Conservation (phyloP, 768 basidiomycete species). For the Lyophyllum shimeji region DNA sequence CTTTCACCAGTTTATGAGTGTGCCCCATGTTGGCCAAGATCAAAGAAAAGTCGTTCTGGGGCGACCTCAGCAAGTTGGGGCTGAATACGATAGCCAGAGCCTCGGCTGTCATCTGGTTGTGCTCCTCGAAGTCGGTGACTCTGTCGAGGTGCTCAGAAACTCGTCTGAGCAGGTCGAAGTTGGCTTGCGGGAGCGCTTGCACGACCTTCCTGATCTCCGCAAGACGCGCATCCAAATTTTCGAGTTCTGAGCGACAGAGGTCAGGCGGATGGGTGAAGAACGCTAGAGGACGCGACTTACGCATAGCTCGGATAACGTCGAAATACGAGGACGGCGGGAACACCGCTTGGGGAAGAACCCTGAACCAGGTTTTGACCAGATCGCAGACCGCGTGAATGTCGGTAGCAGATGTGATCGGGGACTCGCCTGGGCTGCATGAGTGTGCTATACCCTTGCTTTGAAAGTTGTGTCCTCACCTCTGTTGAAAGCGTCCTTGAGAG, state of each 20-base stretch:
- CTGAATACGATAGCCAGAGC: slow-evolving; percentile 85
- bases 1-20: slow-evolving; percentile 73
- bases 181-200: slow-evolving; percentile 64
- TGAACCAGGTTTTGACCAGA: slow-evolving; percentile 84
- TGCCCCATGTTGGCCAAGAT: slow-evolving; percentile 81
- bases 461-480: slow-evolving; percentile 40
- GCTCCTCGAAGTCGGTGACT: slow-evolving; percentile 86
- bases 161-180: slow-evolving; percentile 79
- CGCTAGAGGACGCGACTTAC: slow-evolving; percentile 42
- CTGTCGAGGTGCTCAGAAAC: slow-evolving; percentile 87
- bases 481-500: slow-evolving; percentile 75
- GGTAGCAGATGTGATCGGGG: slow-evolving; percentile 54
- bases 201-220: slow-evolving; percentile 65
- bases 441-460: not conserved
- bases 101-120: slow-evolving; percentile 88
- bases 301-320: slow-evolving; percentile 67
- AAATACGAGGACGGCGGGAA: slow-evolving; percentile 71
- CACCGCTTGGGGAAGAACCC: slow-evolving; percentile 76
- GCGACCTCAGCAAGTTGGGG: slow-evolving; percentile 75
- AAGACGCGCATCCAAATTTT: slow-evolving; percentile 68
- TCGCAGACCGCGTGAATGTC: slow-evolving; percentile 87
- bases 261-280: not conserved
- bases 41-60: slow-evolving; percentile 74
- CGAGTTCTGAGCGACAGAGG: slow-evolving; percentile 47
- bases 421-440: slow-evolving; percentile 43